Percentiles rank a stretch among this genome's conserved stretches.
Evolutionary conservation across 2,329 filamentous ascomycete genomes (phyloP).

Genomic region (Capronia coronata): DNA sequence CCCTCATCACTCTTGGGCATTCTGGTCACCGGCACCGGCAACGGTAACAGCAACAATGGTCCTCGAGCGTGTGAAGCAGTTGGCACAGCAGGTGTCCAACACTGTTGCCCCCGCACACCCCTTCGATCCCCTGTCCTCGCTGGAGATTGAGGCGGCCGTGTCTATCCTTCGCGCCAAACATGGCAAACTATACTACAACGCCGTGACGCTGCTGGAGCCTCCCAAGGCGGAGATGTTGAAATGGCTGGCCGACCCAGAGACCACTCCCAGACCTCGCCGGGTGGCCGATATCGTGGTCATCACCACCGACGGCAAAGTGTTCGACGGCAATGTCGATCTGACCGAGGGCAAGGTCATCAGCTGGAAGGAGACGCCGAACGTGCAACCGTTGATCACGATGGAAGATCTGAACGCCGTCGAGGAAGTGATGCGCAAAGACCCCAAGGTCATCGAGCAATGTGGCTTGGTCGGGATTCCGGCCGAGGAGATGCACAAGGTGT

Average conservation of each 20-base stretch:
- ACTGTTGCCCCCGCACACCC: constrained; percentile 57
- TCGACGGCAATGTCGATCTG: constrained; percentile 74
- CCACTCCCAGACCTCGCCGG: constrained; percentile 57
- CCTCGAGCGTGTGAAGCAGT: constrained; percentile 57
- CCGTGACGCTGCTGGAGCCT: constrained; percentile 76
- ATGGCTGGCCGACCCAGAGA: constrained; percentile 64
- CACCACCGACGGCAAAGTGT: constrained; percentile 69
- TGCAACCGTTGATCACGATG: constrained; percentile 87
- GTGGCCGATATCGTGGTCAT: constrained; percentile 80
- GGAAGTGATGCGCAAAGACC: constrained; percentile 65
- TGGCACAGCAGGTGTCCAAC: constrained; percentile 56
- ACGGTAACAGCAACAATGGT: constrained; percentile 45
- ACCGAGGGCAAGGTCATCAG: constrained; percentile 58
- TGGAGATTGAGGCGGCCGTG: constrained; percentile 68
- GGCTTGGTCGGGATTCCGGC: constrained; percentile 70
- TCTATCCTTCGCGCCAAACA: constrained; percentile 63
- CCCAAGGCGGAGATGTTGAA: constrained; percentile 75
- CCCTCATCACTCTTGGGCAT: neutral
- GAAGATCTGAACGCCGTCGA: constrained; percentile 82
- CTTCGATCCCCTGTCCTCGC: constrained; percentile 65
- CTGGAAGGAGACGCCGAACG: constrained; percentile 69
- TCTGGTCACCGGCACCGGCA: too few relatives aligned
- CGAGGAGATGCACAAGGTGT: constrained; percentile 89
- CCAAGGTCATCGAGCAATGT: constrained; percentile 86
- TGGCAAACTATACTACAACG: constrained; percentile 72